Conservation (phyloP, 2,329 filamentous ascomycete species). For the Teratosphaeria viscida region DNA sequence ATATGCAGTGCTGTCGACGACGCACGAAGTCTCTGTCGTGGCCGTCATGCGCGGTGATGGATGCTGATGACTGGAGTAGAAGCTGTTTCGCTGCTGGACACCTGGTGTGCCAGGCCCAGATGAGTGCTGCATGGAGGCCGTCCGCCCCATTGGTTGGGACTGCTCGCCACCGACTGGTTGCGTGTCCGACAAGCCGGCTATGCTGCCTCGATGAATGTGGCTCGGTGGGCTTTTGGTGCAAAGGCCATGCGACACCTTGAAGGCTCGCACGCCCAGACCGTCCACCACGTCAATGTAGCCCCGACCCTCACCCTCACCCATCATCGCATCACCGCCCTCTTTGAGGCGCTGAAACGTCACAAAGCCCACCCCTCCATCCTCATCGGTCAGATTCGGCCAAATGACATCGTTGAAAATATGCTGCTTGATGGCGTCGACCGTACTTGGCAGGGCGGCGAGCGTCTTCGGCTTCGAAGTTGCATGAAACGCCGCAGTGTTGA, state of each 20-base stretch:
- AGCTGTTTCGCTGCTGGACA: conserved; percentile 12
- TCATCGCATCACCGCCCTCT: conserved; percentile 75
- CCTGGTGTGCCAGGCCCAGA: conserved; percentile 23
- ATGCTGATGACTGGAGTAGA: conserved; percentile 13
- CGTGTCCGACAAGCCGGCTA: conserved; percentile 28
- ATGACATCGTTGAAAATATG: conserved; percentile 98
- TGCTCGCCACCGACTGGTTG: conserved; percentile 19
- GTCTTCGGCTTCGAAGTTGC: conserved; percentile 69
- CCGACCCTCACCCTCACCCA: conserved; percentile 67
- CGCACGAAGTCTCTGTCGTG: conserved; percentile 37
- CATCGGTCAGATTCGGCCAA: conserved; percentile 94
- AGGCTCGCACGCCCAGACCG: conserved; percentile 77
- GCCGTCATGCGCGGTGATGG: conserved; percentile 19
- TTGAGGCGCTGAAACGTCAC: conserved; percentile 82
- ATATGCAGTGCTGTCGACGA: conserved; percentile 83
- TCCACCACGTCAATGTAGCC: conserved; percentile 86
- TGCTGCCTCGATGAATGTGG: conserved; percentile 33
- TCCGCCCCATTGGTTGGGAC: conserved; percentile 11
- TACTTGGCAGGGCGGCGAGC: conserved; percentile 73
- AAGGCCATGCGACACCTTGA: conserved; percentile 79
- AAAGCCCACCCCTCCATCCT: conserved; percentile 86
- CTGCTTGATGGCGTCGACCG: conserved; percentile 82
- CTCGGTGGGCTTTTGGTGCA: conserved; percentile 56
- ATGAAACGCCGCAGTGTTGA: conserved; percentile 82
- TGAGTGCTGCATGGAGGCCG: conserved; percentile 15